Evolutionary conservation across 1,284 basidiomycete species (phyloP), one percentile per base, ranked within the genome.

Genomic region (Pseudozyma flocculosa): DNA sequence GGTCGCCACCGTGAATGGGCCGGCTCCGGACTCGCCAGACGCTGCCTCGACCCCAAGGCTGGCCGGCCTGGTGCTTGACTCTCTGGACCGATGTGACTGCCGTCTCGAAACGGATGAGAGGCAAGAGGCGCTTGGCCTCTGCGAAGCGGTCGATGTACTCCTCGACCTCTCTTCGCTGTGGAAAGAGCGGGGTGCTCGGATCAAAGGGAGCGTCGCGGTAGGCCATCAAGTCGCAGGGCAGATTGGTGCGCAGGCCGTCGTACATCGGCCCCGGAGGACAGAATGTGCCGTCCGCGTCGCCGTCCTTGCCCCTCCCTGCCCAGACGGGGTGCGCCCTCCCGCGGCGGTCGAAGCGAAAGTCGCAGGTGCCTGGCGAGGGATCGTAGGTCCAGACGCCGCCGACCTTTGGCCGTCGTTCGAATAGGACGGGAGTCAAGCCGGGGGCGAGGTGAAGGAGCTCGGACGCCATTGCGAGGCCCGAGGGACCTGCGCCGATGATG

Each of bases 401-500:
- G 17, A 61, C 40, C 0, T 45, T 21, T 1, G 23, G 2, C 2
- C 70, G 53, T 1, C 68, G 55, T 19, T 76, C 74, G 34, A 69
- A 75, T 2, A 76, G 43, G 2, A 54, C 51, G 0, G 62, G 23
- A 37, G 23, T 19, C 3, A 52, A 63, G 34, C 17, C 3, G 13
- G 3, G 39, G 17, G 22, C 26, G 29, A 50, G 41, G 55, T 58
- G 68, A 7, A 78, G 59, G 2, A 79, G 54, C 49, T 82, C 79
- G 40, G 78, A 75, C 8, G 79, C 70, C 22, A 79, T 78, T 0
- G 78, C 72, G 13, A 83, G 65, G 0, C 81, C 81, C 0, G 78
- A 65, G 17, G 79, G 72, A 14, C 81, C 81, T 0, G 73, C 79
- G 14, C 81, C 81, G 17, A 82, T 76, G 30, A 82, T 64, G 4